Base-by-base conservation (phyloP, 1,284 basidiomycete genomes). In the Porogramme epimiltina region DNA sequence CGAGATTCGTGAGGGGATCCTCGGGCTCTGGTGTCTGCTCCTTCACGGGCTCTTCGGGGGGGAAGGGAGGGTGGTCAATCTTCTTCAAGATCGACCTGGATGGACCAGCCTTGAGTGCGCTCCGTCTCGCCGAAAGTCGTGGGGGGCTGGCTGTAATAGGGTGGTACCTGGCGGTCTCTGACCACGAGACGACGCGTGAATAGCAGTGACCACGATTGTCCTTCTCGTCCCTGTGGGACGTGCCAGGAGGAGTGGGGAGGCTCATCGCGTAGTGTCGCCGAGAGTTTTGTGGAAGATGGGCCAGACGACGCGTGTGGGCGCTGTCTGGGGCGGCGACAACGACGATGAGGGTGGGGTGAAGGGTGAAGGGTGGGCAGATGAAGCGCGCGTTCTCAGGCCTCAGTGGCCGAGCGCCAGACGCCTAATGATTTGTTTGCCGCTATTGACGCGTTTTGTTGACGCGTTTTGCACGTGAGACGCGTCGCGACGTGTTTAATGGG, bases 1-100 rank as follows among this genome's bases (percentile, higher is more conserved):
- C 65, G 9, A 84, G 67, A 61, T 89, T 75, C 10, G 74, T 73
- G n/a, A 88, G 73, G 9, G 87, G 85, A 61, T 85, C 80, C 2
- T 72, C 69, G 4, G 89, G 89, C 59, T 87, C 86, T 18, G 89
- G 89, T 0, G 89, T 90, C 16, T 74, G 67, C 52, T 89, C 82
- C 49, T 88, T 79, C 46, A 26, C n/a, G 15, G 4, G 2, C 19
- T 73, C 67, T 33, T 69, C 70, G 33, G 74, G 64, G 4, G 78
- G 70, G 26, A 79, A 64, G 37, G 49, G 61, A 24, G 60, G 66
- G 54, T 60, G 59, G 18, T 64, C 60, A 6, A 70, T 67, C 54
- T 77, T 80, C 68, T 89, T 89, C 23, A 89, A 73, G 55, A 88
- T 90, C 9, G 87, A 85, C 56, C 79, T 84, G 13, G 71, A 58